Evolutionary conservation across 176 grass and related monocot species (phyloP).

Genomic region (Cenchrus fungigraminus): DNA sequence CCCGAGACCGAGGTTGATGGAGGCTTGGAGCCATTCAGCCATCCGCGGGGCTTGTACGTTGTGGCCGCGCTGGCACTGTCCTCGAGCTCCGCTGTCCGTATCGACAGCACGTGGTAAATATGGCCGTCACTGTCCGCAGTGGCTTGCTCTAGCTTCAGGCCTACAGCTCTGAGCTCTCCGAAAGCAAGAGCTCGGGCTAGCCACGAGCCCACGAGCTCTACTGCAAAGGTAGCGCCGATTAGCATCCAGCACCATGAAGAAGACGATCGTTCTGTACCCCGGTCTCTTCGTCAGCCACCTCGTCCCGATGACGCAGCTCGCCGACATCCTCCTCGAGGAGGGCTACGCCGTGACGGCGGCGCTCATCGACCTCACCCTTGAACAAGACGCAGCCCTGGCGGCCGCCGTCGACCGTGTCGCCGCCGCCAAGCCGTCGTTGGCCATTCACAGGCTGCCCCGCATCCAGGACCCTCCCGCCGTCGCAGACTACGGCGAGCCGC

Average conservation of each 20-base stretch:
- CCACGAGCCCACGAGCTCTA: background rate
- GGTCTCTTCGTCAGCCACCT: slow-evolving; percentile 40
- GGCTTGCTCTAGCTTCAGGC: too few relatives aligned
- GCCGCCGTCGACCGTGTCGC: slow-evolving; percentile 42
- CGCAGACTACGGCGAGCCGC: background rate
- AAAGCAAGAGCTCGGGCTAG: background rate
- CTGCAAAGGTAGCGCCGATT: background rate
- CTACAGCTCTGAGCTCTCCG: too few relatives aligned
- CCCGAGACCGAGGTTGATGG: too few relatives aligned
- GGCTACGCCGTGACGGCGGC: slow-evolving; percentile 33
- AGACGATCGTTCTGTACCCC: slow-evolving; percentile 50
- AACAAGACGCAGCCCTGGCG: background rate
- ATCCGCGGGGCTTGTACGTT: too few relatives aligned
- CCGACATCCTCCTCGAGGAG: slow-evolving; percentile 28
- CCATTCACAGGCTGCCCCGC: slow-evolving; percentile 40
- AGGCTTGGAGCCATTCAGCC: too few relatives aligned
- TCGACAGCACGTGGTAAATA: too few relatives aligned
- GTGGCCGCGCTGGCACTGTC: too few relatives aligned
- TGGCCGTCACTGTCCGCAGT: too few relatives aligned
- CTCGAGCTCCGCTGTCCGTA: too few relatives aligned
- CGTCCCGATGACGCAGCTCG: slow-evolving; percentile 35
- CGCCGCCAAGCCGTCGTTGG: slow-evolving; percentile 33
- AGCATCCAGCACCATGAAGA: background rate
- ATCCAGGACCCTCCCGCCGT: background rate
- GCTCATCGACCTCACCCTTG: slow-evolving; percentile 39